Percentiles rank a stretch among this genome's conserved stretches.
Conservation (phyloP, 1,284 basidiomycete species). For the Ceratobasidium sp. region DNA sequence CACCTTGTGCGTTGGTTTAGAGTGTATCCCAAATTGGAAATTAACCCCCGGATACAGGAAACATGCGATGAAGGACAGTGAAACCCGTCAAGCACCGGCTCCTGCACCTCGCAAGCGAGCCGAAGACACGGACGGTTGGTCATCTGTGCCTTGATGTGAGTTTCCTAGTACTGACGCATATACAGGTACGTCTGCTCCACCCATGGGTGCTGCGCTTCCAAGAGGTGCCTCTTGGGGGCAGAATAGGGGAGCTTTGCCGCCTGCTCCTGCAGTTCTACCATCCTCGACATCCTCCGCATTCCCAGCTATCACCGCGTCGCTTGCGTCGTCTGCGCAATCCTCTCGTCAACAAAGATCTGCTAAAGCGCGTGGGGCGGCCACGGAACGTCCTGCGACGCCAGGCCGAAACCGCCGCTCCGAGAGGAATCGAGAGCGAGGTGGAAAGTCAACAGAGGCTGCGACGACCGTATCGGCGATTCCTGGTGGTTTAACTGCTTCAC, state of each 20-base stretch:
- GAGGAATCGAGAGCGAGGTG: constrained; percentile 27
- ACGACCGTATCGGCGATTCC: constrained; percentile 21
- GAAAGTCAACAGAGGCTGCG: constrained; percentile 29
- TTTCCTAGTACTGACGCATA: constrained; percentile 10
- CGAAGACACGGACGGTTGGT: constrained; percentile 68
- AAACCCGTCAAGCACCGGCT: constrained; percentile 58
- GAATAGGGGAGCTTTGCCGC: constrained; percentile 52
- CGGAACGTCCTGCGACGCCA: constrained; percentile 36
- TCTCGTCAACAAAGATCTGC: constrained; percentile 36
- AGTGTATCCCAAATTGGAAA: constrained; percentile 44
- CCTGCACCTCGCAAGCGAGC: constrained; percentile 54
- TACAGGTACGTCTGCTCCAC: constrained; percentile 45
- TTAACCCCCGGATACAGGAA: constrained; percentile 59
- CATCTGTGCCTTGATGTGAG: neutral
- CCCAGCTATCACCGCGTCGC: constrained; percentile 32
- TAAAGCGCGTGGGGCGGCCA: constrained; percentile 37
- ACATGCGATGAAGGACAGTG: constrained; percentile 84
- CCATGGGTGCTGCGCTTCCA: constrained; percentile 62
- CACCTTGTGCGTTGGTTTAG: constrained; percentile 67
- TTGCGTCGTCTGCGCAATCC: constrained; percentile 22
- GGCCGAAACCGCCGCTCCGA: constrained; percentile 25
- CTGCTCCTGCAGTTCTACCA: constrained; percentile 42
- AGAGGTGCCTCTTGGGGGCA: constrained; percentile 84
- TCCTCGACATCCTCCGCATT: constrained; percentile 45
- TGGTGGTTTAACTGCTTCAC: constrained; percentile 54